These are phyloP conservation scores for Lactifluus subvellereus DNA, from an alignment of 768 basidiomycete genomes.

Conservation along the genomic window DNA sequence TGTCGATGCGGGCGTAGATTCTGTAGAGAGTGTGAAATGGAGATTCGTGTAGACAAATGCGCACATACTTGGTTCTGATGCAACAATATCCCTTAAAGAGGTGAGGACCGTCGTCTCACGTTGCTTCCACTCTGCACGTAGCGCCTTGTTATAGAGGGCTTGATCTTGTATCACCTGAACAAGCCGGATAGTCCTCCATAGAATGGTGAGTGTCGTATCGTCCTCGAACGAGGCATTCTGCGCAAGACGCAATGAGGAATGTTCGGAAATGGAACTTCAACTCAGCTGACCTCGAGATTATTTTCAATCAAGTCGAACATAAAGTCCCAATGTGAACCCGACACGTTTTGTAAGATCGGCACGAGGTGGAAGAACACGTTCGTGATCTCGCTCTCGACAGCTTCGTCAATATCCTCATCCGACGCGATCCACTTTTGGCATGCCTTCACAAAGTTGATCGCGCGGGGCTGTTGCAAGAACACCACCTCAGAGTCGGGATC, in stretches of 20 bases:
- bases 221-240: constrained; percentile 61
- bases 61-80: constrained; percentile 46
- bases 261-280: background rate
- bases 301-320: constrained; percentile 86
- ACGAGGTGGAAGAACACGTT: constrained; percentile 68
- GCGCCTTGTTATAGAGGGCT: constrained; percentile 59
- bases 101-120: constrained; percentile 47
- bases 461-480: constrained; percentile 80
- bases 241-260: background rate
- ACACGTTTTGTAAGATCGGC: constrained; percentile 81
- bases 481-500: constrained; percentile 69
- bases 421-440: constrained; percentile 76
- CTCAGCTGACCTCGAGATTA: constrained; percentile 70
- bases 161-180: constrained; percentile 67
- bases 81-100: constrained; percentile 56
- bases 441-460: constrained; percentile 81
- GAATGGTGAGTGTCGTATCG: constrained; percentile 46
- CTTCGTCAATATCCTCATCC: constrained; percentile 62
- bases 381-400: constrained; percentile 73
- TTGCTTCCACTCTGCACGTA: constrained; percentile 65
- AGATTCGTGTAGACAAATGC: background rate
- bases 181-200: constrained; percentile 67
- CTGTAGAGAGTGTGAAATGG: constrained; percentile 13
- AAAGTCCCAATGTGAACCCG: constrained; percentile 89
- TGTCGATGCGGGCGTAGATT: constrained; percentile 34